Evolutionary conservation across 306 rosid genomes (phyloP), one percentile per base, ranked within the genome.

Genomic region (Carpinus fangiana): DNA sequence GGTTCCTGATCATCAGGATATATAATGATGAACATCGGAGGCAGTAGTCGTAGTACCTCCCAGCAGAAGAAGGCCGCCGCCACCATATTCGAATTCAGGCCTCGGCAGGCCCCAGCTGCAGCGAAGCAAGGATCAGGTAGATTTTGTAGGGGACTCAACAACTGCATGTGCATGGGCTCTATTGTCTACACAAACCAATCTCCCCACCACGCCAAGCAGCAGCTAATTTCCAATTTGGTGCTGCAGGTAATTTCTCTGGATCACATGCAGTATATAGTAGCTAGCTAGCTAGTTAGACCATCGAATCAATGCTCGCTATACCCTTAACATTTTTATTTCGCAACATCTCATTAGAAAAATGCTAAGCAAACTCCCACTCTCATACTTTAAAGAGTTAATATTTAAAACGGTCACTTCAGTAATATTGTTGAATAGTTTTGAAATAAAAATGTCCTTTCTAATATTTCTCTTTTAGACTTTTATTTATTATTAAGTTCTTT

Each of bases 81-180:
- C 8, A 41, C 0, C 43, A 76, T 47, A 43, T 50, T 62, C 7
- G 64, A n/a, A n/a, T n/a, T 23, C 26, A 23, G 43, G 66, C 73
- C 84, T 81, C 78, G 76, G 17, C 73, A 77, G 12, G 77, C 83
- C 0, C 77, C 85, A 0, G 75, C 78, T 50, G 26, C 67, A 11
- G 80, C 71, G 51, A 73, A 57, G 20, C 45, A 70, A 62, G 66
- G 41, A 81, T 73, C 69, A 0, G 47, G 72, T 14, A 84, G 92
- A 55, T 85, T 87, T 76, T 87, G 92, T 77, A 77, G 85, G 68
- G 87, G 87, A 17, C 72, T 85, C 16, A 60, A 69, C 55, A 72
- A 65, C 36, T 86, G 86, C 72, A 80, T 72, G 76, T 82, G 76
- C 12, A 79, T 73, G 77, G 84, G 82, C n/a, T 88, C 93, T 5